Base-by-base conservation (phyloP, 1,284 basidiomycete genomes). In the Trichosporon ovoides region DNA sequence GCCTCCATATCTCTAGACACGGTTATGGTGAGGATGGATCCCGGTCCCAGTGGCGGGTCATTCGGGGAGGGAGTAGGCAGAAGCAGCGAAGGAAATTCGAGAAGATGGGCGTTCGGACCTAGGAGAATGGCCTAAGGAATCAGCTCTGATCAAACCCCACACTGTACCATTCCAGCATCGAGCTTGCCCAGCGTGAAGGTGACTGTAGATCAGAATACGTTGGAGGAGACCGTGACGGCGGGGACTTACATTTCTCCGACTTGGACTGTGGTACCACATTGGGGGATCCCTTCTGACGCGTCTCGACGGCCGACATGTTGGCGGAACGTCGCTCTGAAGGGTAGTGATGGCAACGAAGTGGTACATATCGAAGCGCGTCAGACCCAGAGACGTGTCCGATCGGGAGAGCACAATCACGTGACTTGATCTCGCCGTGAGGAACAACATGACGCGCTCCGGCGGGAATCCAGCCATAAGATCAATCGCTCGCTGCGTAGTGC, bases 11-110 rank as follows among this genome's bases (percentile, higher is more conserved):
- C 95, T 62, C 91, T 85, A 64, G 89, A 83, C 13, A 96, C 90
- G 6, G 91, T 86, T 73, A 97, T 97, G 71, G 92, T 95, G 66
- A 97, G 89, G 66, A 97, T 96, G n/a, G 91, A 95, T 9, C 93
- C 93, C 0, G 92, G 85, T 3, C 88, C 86, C 1, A 90, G 87
- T 16, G 91, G 92, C 0, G 91, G 88, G 3, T 68, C 62, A 10
- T 63, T 63, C 0, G 69, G 68, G 13, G 68, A 62, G 11, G 70
- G 70, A 1, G 68, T 68, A 9, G 92, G 93, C 12, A 97, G 80
- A 1, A 97, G 83, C 24, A 97, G 81, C 0, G 93, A 96, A 1
- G 93, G 93, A 74, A 97, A 97, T 77, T 97, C 93, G 70, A 97
- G 94, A 35, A 95, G 82, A 71, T 96, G 92, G 6, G 91, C 91